Evolutionary conservation across 2,329 filamentous ascomycete species (phyloP).

Genomic region (Calonectria fujianensis): DNA sequence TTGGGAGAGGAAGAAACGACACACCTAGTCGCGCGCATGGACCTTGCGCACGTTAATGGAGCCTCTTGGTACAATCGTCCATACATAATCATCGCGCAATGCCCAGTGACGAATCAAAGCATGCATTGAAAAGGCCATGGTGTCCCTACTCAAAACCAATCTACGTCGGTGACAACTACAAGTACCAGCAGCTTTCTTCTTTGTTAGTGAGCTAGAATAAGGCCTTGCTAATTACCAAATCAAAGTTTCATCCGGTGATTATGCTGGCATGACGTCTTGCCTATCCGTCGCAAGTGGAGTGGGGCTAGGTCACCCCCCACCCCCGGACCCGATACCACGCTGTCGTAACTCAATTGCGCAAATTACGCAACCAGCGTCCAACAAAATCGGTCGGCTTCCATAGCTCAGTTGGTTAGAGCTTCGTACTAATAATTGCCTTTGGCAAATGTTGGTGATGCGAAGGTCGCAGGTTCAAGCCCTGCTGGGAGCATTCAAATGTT

Average conservation of each 20-base stretch:
- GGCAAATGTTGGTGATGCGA: conserved; percentile 51
- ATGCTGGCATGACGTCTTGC: neutral
- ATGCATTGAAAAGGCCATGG: neutral
- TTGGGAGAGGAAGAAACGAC: neutral
- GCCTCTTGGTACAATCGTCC: conserved; percentile 23
- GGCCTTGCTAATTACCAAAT: neutral
- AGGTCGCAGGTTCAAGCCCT: conserved; percentile 57
- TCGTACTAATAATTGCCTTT: conserved; percentile 54
- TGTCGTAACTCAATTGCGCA: conserved; percentile 1
- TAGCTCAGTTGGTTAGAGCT: conserved; percentile 58
- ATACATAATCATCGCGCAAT: neutral
- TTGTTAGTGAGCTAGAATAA: neutral
- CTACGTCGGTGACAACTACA: neutral
- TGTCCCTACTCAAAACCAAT: neutral
- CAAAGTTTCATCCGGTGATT: neutral
- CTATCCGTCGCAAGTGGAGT: neutral
- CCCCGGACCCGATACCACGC: neutral
- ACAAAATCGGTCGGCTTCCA: conserved; percentile 51
- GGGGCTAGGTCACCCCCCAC: neutral
- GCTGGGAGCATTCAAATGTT: conserved; percentile 50
- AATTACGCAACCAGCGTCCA: neutral
- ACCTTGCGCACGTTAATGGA: conserved; percentile 30
- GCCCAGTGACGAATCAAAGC: neutral
- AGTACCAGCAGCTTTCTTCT: neutral
- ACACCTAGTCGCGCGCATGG: conserved; percentile 9